Base-by-base conservation (phyloP, 2,329 filamentous ascomycete genomes). In the Aspergillus ochraceoroseus region DNA sequence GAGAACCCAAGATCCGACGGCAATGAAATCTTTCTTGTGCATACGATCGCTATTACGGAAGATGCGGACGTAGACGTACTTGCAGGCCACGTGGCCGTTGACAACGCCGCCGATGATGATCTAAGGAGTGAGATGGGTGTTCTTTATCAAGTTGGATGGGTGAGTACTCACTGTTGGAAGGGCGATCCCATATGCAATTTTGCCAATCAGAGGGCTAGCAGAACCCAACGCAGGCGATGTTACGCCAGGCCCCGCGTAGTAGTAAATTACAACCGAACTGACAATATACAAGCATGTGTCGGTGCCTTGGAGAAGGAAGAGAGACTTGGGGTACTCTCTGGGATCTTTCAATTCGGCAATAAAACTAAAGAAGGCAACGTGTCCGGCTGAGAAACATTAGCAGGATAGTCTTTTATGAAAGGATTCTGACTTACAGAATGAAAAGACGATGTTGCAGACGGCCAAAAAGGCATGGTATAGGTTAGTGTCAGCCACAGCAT, bases 31-130 rank as follows among this genome's bases (percentile, higher is more conserved):
- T 30, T 70, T 68, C 49, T 72, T 70, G 39, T 69, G 66, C 60
- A 77, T 67, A 51, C 75, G 73, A 52, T 76, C 71, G 5, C 75
- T 80, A 44, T 76, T 73, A 13, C 71, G 66, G 66, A 83, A 84
- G 5, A 81, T 57, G 19, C 82, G 75, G 3, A 77, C 65, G 54
- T 83, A 86, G 43, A 84, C 67, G 52, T 82, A 82, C 55, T 83
- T 83, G 39, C 71, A 72, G 2, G 79, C 79, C 2, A 85, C 76
- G 44, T 82, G 77, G 8, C 76, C 80, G 56, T 83, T 81, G 47
- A 87, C 82, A 5, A 85, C 80, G 37, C 82, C 83, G 0, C 82
- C 79, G 34, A 87, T 77, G 32, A 86, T 68, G 43, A 86, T 85
- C 62, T 64, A n/a, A n/a, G n/a, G n/a, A n/a, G n/a, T n/a, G n/a